Conservation (phyloP, 1,139 yeast species). For the Suhomyces atakaporum region DNA sequence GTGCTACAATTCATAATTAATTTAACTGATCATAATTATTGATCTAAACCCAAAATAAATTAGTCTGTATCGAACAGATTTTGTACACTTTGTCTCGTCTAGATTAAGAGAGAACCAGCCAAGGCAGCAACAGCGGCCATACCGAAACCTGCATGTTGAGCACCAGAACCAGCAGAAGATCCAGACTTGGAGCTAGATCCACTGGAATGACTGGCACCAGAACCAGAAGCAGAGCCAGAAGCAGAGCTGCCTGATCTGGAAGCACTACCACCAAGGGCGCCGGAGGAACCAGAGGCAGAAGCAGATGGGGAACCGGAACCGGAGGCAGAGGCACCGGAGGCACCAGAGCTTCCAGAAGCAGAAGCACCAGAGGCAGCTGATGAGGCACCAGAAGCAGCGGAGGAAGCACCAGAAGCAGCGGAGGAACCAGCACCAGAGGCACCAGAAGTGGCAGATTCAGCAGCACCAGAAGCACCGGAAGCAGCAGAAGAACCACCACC, state of each 20-base stretch:
- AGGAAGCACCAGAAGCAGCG: constrained; percentile 43
- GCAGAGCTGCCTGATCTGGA: no score
- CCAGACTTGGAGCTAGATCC: constrained; percentile 14
- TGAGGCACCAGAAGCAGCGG: constrained; percentile 32
- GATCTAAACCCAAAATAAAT: constrained; percentile 5
- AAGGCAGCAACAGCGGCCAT: constrained; percentile 27
- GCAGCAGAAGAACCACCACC: constrained; percentile 58
- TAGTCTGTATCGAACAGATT: constrained; percentile 10
- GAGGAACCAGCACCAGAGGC: constrained; percentile 46
- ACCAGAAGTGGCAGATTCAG: constrained; percentile 39
- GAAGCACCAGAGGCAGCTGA: constrained; percentile 46
- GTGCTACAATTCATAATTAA: no score
- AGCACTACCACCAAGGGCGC: constrained; percentile 22
- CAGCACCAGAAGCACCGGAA: constrained; percentile 36
- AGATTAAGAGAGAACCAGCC: constrained; percentile 29
- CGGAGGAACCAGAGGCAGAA: constrained; percentile 9
- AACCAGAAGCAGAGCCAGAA: constrained; percentile 12
- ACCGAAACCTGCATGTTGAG: constrained; percentile 20
- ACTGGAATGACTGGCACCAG: constrained; percentile 4
- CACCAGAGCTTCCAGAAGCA: constrained; percentile 18
- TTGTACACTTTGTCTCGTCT: constrained; percentile 5
- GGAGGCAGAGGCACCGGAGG: constrained; percentile 35
- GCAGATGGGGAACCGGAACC: constrained; percentile 5
- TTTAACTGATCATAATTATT: no score
- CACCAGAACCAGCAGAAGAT: constrained; percentile 11